Evolutionary conservation across 2,329 filamentous ascomycete genomes (phyloP).

Genomic region (Plenodomus lindquistii): DNA sequence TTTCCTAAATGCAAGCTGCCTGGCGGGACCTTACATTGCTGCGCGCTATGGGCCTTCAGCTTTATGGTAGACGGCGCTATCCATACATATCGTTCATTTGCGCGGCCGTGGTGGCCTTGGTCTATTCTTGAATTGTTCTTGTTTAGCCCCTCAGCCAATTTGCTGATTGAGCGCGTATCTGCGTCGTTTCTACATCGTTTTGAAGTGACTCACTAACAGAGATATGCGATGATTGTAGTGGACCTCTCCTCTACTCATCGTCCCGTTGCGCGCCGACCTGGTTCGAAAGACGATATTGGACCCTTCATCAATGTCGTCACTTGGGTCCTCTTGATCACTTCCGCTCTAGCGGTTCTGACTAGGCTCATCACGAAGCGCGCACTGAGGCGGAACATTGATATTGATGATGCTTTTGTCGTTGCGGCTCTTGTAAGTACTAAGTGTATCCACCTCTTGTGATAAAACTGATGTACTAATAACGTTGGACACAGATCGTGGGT

Average conservation of each 20-base stretch:
- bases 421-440: slow-evolving; percentile 33
- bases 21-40: slow-evolving; percentile 22
- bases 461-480: slow-evolving; percentile 10
- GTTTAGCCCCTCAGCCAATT: slow-evolving; percentile 2
- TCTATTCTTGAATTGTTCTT: slow-evolving; percentile 6
- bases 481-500: slow-evolving; percentile 25
- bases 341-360: slow-evolving; percentile 37
- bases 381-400: slow-evolving; percentile 32
- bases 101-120: slow-evolving; percentile 1
- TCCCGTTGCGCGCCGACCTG: slow-evolving; percentile 32
- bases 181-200: not conserved
- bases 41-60: slow-evolving; percentile 17
- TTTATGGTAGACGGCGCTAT: slow-evolving; percentile 8
- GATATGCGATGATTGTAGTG: slow-evolving; percentile 35
- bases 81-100: slow-evolving; percentile 12
- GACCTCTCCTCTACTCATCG: slow-evolving; percentile 18
- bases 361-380: slow-evolving; percentile 41
- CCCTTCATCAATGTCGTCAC: slow-evolving; percentile 42
- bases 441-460: not conserved
- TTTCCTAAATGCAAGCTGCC: slow-evolving; percentile 10
- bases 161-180: not conserved
- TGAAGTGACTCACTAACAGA: slow-evolving; percentile 12
- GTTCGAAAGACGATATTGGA: slow-evolving; percentile 34
- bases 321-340: slow-evolving; percentile 41
- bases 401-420: slow-evolving; percentile 42